Base-by-base conservation (phyloP, 2,329 filamentous ascomycete species). In the Sporothrix inflata region DNA sequence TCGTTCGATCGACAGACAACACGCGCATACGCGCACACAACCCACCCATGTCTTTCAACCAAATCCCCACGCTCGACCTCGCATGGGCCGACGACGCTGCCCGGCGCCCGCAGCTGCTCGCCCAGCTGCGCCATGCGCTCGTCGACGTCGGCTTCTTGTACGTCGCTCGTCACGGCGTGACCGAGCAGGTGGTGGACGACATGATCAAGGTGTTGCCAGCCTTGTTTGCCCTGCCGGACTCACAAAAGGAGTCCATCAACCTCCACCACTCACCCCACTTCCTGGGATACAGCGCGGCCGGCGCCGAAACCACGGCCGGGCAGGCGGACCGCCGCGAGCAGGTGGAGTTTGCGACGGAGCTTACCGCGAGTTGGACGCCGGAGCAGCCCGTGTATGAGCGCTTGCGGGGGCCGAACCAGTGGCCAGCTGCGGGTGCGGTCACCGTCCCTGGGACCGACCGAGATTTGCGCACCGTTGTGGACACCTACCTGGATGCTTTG, bases 281-380 rank as follows among this genome's bases (percentile, higher is more conserved):
- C 71, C 80, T 90, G 2, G 88, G 88, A 0, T 90, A 89, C 76
- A 88, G 85, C 74, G 84, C 81, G 0, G 83, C 83, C 21, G 88
- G 87, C 0, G 81, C 84, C 30, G 88, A 90, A 77, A 86, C 80
- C 0, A 90, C 89, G 1, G 84, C 85, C 0, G 86, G 87, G 0
- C 79, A 80, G 69, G 75, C 79, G 16, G 88, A 90, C 76, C 79
- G 82, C 21, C 80, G 88, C 21, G 88, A 90, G 77, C 88, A 90
- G 75, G 86, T 89, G 65, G 88, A 90, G 76, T 86, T 88, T 76
- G 87, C 86, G 16, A 89, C 86, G 0, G 87, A 90, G 74, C 78
- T 89, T 40, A 72, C 79, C 0, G 80, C 78, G 0, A 80, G 76
- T 1, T 83, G 82, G 77, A 63, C 19, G 21, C 8, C 34, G 5